Base-by-base conservation (phyloP, 2,329 filamentous ascomycete genomes). In the Xylaria sp. region DNA sequence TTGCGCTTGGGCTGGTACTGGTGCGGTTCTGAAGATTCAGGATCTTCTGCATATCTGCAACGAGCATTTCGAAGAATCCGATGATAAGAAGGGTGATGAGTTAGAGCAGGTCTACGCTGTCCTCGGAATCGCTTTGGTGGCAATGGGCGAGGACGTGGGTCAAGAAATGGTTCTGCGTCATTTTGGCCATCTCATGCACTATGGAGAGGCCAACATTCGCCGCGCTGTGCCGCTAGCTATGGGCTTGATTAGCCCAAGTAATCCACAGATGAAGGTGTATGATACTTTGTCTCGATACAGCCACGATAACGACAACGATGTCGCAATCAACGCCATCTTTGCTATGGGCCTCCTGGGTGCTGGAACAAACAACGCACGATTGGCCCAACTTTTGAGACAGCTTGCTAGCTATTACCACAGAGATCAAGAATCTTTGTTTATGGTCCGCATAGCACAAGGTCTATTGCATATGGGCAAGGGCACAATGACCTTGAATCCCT, bases 261-360 rank as follows among this genome's bases (percentile, higher is more conserved):
- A 99, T 80, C 95, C 95, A 10, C 96, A 99, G 77, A 99, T 99
- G 94, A 99, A 98, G 84, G 91, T 99, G 48, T 99, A 99, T 81
- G 95, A 99, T 77, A 99, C 95, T 0, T 83, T 99, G 10, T 99
- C 95, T 53, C 86, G 95, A 73, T 99, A 99, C 84, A 96, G 91
- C 67, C 95, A 99, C 85, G 95, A 99, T 81, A 99, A 95, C 69
- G 95, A 99, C 79, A 96, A 94, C 65, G 95, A 99, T 72, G 95
- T 99, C 47, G 95, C 95, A 38, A 91, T 99, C 78, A 99, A 98
- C 74, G 93, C 95, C 72, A 99, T 99, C 74, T 99, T 99, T 73
- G 93, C 95, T 69, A 99, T 99, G 95, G 95, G 95, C 78, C 89
- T 99, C 61, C 85, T 97, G 37, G 95, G 95, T 71, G 95, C 95